Evolutionary conservation across 192 early-diverging fungal genomes (phyloP), one percentile per base, ranked within the genome.

Genomic region (Entophlyctis luteolus): DNA sequence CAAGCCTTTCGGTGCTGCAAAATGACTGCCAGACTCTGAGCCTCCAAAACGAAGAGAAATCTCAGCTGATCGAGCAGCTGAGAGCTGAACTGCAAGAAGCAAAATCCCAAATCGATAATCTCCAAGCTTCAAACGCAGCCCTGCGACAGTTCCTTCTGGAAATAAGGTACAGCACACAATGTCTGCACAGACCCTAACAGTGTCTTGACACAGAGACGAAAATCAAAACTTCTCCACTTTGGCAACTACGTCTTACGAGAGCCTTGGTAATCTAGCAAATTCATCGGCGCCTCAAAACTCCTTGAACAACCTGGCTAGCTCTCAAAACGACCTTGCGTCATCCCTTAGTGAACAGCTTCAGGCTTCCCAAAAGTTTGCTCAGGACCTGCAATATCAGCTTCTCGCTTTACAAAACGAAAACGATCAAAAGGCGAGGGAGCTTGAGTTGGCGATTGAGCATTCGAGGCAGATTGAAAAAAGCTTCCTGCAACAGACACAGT

Each of bases 371-470:
- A 8, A n/a, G 18, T 10, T 28, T 25, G 33, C 50, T 16, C 63
- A 55, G 25, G 42, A 10, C 1, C 36, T 66, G 22, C 63, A 66
- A 66, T 66, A 66, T 48, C 4, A 47, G 28, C 50, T 66, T 16
- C 34, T 66, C 16, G 63, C 48, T 23, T 34, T 66, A 1, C 63
- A 66, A 22, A 27, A 48, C 18, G 31, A 35, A 18, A 66, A 39
- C 16, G 63, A 35, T 28, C 49, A 54, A 35, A 52, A 54, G 27
- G 25, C 16, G 6, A 20, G 25, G 27, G 25, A 66, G 42, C 63
- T 66, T 20, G 33, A 66, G 27, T 52, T 34, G 23, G 50, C 48
- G 12, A 12, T 66, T 8, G 22, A 66, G 28, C 63, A 48, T 27
- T 45, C 63, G 18, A 3, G 42, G 20, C 2, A 37, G 16, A 52